Base-by-base conservation (phyloP, 345 rosid species). In the Citrus maxima region DNA sequence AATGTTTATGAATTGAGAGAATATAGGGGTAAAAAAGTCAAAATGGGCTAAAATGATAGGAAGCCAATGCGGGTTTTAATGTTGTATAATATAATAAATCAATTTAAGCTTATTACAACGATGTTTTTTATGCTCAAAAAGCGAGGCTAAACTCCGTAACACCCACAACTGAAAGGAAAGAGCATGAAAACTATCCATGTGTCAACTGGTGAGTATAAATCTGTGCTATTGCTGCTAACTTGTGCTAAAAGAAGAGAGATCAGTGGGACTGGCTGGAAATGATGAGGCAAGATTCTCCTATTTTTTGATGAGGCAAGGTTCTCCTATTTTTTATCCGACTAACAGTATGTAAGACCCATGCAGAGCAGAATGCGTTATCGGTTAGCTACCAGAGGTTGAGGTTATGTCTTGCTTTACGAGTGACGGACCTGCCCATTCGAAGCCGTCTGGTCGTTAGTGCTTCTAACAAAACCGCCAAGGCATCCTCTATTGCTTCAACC, bases 371-470 rank as follows among this genome's bases (percentile, higher is more conserved):
- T 70, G 6, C 8, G 38, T 46, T 46, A 27, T 49, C 22, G 25
- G 59, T 55, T 46, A 76, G 79, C 88, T 81, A 92, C 70, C 92
- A 84, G 37, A 87, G 83, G 80, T 85, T 51, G 67, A 73, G 72
- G 62, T 73, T 60, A 81, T 85, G 92, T 82, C 97, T 89, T 51
- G 70, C 75, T 85, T 82, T 94, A 54, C 98, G 95, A 28, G 92
- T 86, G 80, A 96, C 87, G 71, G 98, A 94, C 77, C 98, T 88
- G 74, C 99, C 99, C 99, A 90, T 96, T 84, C 95, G 92, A 83
- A 92, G 86, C 60, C 98, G 92, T 27, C 97, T 83, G 75, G 87
- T 62, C 16, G 93, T 96, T 62, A 94, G 85, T n/a, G 93, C 92
- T 76, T 90, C 97, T 67, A 96, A 81, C 71, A 96, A 63, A 76